Evolutionary conservation across 2,329 filamentous ascomycete species (phyloP), one percentile per base, ranked within the genome.

Genomic region (Sarocladium brachiariae): DNA sequence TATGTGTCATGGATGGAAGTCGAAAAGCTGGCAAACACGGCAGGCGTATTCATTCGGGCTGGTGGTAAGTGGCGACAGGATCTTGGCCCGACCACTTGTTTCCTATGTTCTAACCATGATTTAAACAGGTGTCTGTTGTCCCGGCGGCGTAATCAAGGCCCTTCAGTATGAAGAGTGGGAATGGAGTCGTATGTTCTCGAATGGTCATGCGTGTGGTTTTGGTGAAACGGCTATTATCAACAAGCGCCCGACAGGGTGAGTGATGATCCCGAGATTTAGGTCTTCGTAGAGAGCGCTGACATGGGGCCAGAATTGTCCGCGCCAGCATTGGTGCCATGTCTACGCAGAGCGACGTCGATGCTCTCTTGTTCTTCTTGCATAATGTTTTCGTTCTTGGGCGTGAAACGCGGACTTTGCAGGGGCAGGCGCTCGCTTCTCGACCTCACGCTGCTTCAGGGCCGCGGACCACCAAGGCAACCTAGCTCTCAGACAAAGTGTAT

Each of bases 311-410:
- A 0, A 78, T 84, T 38, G 77, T 83, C 6, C 70, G 82, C 18
- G 76, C 75, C 5, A 82, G 78, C 52, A 65, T 85, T 2, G 81
- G 82, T 0, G 79, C 80, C 11, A 81, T 81, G 77, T 82, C 75
- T 54, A 82, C 76, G 2, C 61, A 70, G 18, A 62, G 67, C 2
- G 81, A 84, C 54, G 70, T 83, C 13, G 70, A 78, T 18, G 59
- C 61, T 0, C 72, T 80, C 33, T 48, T 78, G 7, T 53, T 63
- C 2, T 80, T 80, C 51, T 57, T 78, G 10, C 65, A 53, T 41
- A 53, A 53, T 25, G 18, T 18, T 13, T 47, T 31, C 43, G 21
- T 47, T 14, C 11, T 21, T 13, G 7, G 3, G 4, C 10, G 11
- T 21, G 18, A 39, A 4, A 8, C 16, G 13, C 10, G 11, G 10